Evolutionary conservation across 1,284 basidiomycete genomes (phyloP).

Genomic region (Phylloboletellus chloephorus): DNA sequence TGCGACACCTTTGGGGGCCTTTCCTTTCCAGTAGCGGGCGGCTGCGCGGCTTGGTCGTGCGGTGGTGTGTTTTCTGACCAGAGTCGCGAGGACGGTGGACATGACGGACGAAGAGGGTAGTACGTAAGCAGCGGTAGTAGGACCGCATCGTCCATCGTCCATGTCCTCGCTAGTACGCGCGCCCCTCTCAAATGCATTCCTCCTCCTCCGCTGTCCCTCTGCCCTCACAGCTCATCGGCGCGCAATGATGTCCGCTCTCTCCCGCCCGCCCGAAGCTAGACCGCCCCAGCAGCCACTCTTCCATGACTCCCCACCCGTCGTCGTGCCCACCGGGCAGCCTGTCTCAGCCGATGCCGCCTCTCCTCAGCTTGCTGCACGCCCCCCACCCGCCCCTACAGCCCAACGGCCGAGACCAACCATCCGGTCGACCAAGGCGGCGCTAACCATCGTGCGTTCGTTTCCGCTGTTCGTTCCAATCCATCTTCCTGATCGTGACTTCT

Average conservation of each 20-base stretch:
- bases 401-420: conserved; percentile 63
- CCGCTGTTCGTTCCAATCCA: background rate
- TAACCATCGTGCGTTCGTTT: conserved; percentile 66
- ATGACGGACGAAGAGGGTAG: conserved; percentile 14
- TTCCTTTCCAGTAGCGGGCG: conserved; percentile 79
- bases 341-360: conserved; percentile 57
- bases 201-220: conserved; percentile 17
- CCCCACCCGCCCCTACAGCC: conserved; percentile 59
- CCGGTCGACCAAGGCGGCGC: conserved; percentile 75
- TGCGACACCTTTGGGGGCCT: conserved; percentile 68
- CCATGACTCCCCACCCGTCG: conserved; percentile 47
- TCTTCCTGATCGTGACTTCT: background rate
- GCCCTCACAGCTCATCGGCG: conserved; percentile 32
- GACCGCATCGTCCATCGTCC: conserved; percentile 23
- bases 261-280: conserved; percentile 22
- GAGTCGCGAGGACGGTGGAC: conserved; percentile 31
- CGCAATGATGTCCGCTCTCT: conserved; percentile 60
- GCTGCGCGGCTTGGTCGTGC: conserved; percentile 66
- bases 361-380: conserved; percentile 64
- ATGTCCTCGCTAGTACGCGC: conserved; percentile 21
- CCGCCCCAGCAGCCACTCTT: conserved; percentile 26
- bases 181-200: conserved; percentile 11
- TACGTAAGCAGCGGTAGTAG: conserved; percentile 12
- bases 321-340: conserved; percentile 43
- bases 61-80: conserved; percentile 61